A percentile compares a stretch with the other conserved stretches of the same genome.
phyloP scores from a whole-genome alignment of 106 monocot species.

The Vanilla planifolia region DNA sequence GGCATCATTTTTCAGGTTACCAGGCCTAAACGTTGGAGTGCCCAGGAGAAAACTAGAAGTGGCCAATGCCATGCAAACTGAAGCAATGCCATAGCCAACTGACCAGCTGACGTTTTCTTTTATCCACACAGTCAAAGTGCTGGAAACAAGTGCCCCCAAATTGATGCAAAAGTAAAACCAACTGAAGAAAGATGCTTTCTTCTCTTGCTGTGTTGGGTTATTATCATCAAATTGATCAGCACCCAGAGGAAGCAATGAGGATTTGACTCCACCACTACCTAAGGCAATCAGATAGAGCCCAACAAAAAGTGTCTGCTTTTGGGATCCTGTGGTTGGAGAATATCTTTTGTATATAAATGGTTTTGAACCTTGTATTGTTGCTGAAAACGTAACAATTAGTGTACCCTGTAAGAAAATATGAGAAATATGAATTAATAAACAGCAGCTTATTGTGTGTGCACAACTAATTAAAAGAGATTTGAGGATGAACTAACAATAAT shows the following conservation, averaged over 20 bases:
- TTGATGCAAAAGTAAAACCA: constrained; percentile 40
- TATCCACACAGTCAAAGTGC: constrained; percentile 41
- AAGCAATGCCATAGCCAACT: constrained; percentile 34
- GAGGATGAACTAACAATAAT: constrained; percentile 15
- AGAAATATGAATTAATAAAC: not conserved
- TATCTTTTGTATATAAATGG: too few relatives aligned
- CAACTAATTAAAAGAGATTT: not conserved
- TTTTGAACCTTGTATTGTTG: not conserved
- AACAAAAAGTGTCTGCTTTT: not conserved
- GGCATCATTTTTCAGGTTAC: constrained; percentile 11
- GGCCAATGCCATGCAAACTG: constrained; percentile 20
- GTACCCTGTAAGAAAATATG: constrained; percentile 14
- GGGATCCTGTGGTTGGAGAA: constrained; percentile 1
- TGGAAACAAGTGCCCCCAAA: constrained; percentile 21
- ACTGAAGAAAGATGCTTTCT: constrained; percentile 44
- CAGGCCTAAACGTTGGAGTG: constrained; percentile 12
- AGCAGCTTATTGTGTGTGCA: not conserved
- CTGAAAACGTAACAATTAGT: constrained; percentile 8
- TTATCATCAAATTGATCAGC: constrained; percentile 28
- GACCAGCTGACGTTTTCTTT: constrained; percentile 37
- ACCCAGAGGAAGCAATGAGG: constrained; percentile 18
- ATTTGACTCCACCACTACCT: constrained; percentile 21
- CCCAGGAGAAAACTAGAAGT: constrained; percentile 21
- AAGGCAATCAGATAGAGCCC: constrained; percentile 24
- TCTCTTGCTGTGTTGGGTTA: constrained; percentile 24